Evolutionary conservation across 2,329 filamentous ascomycete genomes (phyloP).

Genomic region (Fusarium tupiense): DNA sequence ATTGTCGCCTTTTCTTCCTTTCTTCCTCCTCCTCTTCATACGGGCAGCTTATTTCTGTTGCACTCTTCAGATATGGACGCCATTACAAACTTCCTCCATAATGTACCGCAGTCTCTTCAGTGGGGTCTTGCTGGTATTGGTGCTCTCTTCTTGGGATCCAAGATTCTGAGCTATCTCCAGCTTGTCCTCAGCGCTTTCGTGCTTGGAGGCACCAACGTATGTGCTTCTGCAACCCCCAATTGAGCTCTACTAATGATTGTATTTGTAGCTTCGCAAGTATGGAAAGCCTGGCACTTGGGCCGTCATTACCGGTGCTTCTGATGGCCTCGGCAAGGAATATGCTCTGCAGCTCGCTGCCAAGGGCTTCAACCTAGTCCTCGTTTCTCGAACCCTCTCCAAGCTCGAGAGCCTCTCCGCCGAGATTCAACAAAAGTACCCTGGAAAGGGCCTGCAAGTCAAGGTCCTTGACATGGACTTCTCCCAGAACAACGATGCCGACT

Average conservation of each 20-base stretch:
- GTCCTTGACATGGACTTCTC: slow-evolving; percentile 92
- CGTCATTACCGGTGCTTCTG: slow-evolving; percentile 92
- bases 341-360: slow-evolving; percentile 88
- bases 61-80: slow-evolving; percentile 42
- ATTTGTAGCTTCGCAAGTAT: slow-evolving; percentile 81
- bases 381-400: slow-evolving; percentile 95
- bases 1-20: not conserved
- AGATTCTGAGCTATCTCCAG: slow-evolving; percentile 66
- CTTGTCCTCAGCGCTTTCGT: slow-evolving; percentile 76
- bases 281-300: slow-evolving; percentile 94
- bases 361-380: slow-evolving; percentile 93
- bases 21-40: not conserved
- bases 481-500: slow-evolving; percentile 81
- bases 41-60: not conserved
- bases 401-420: slow-evolving; percentile 80
- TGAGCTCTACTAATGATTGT: not conserved
- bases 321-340: slow-evolving; percentile 97
- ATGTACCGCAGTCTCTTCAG: slow-evolving; percentile 57
- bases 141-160: slow-evolving; percentile 65
- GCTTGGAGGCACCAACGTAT: slow-evolving; percentile 69
- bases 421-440: slow-evolving; percentile 75
- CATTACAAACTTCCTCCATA: slow-evolving; percentile 40
- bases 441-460: slow-evolving; percentile 73
- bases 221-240: slow-evolving; percentile 35
- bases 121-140: slow-evolving; percentile 64